A percentile compares a stretch with the other conserved stretches of the same genome.
phyloP scores from a whole-genome alignment of 1,139 yeast genomes.

The Fermentozyma sake region DNA sequence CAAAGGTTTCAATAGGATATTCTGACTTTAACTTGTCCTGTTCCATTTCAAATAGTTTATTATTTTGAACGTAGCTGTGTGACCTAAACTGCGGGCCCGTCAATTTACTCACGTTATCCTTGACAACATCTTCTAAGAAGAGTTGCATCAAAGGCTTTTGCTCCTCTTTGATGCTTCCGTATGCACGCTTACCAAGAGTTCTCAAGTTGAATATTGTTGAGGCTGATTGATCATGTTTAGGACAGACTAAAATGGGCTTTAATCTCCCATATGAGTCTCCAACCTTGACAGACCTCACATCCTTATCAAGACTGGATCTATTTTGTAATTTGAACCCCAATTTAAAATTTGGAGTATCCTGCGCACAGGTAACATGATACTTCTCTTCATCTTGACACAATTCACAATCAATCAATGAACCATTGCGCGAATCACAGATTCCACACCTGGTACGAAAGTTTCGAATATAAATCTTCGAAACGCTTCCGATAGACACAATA shows the following conservation, averaged over 20 bases:
- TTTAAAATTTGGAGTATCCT: conserved; percentile 37
- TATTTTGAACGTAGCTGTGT: conserved; percentile 22
- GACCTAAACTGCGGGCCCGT: conserved; percentile 34
- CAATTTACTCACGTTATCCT: conserved; percentile 12
- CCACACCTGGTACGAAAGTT: conserved; percentile 21
- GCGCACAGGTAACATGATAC: conserved; percentile 70
- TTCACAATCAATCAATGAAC: conserved; percentile 29
- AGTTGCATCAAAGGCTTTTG: conserved; percentile 35
- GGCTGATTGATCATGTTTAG: conserved; percentile 25
- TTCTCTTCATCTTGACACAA: conserved; percentile 18
- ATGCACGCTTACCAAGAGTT: conserved; percentile 31
- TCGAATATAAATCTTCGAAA: conserved; percentile 24
- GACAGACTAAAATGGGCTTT: conserved; percentile 41
- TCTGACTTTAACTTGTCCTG: too few species aligned
- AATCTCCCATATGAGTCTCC: conserved; percentile 35
- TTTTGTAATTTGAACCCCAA: conserved; percentile 42
- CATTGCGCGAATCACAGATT: conserved; percentile 27
- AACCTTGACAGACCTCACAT: conserved; percentile 19
- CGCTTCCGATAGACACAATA: conserved; percentile 24
- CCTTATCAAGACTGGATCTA: conserved; percentile 13
- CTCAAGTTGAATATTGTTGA: conserved; percentile 16
- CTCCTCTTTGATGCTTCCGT: conserved; percentile 21
- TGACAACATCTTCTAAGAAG: conserved; percentile 39
- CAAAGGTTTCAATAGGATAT: too few species aligned
- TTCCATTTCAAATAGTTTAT: conserved; percentile 12